phyloP scores from a whole-genome alignment of 805 yeast species.

The Saccharomyces eubayanus region DNA sequence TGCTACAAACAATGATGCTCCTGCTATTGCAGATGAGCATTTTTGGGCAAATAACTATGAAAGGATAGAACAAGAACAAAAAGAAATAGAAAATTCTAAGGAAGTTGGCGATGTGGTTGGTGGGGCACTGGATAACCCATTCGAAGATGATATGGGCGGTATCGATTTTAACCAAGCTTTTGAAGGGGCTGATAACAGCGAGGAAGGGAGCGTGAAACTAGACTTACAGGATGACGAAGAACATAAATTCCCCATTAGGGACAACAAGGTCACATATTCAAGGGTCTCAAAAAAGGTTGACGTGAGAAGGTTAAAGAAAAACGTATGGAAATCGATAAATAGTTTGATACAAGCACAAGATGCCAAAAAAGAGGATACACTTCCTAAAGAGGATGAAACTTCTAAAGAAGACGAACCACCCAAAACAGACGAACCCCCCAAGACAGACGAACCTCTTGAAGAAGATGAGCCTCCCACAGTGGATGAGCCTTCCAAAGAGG shows the following conservation, averaged over 20 bases:
- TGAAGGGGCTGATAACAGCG: conserved; percentile 27
- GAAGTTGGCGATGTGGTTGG: conserved; percentile 16
- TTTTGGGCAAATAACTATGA: conserved; percentile 65
- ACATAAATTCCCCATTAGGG: conserved; percentile 8
- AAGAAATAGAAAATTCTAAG: conserved; percentile 16
- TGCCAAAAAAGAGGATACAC: conserved; percentile 32
- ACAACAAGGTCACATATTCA: conserved; percentile 46
- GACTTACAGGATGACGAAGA: conserved; percentile 17
- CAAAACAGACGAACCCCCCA: conserved; percentile 10
- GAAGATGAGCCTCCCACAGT: conserved; percentile 26
- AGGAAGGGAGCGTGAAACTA: conserved; percentile 21
- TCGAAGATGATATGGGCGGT: conserved; percentile 29
- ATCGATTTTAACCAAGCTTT: conserved; percentile 32
- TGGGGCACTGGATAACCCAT: conserved; percentile 30
- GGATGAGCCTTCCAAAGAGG: conserved; percentile 2
- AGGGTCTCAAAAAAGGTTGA: conserved; percentile 73
- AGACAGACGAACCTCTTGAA: conserved; percentile 12
- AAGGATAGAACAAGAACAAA: conserved; percentile 33
- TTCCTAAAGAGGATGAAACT: conserved; percentile 10
- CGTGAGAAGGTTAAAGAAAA: conserved; percentile 61
- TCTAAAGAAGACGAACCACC: neutral
- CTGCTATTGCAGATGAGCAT: conserved; percentile 49
- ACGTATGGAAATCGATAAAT: conserved; percentile 57
- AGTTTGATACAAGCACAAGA: conserved; percentile 9
- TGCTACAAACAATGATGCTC: conserved; percentile 9